phyloP scores from a whole-genome alignment of 345 rosid genomes.

The Eucalyptus fibrosa region DNA sequence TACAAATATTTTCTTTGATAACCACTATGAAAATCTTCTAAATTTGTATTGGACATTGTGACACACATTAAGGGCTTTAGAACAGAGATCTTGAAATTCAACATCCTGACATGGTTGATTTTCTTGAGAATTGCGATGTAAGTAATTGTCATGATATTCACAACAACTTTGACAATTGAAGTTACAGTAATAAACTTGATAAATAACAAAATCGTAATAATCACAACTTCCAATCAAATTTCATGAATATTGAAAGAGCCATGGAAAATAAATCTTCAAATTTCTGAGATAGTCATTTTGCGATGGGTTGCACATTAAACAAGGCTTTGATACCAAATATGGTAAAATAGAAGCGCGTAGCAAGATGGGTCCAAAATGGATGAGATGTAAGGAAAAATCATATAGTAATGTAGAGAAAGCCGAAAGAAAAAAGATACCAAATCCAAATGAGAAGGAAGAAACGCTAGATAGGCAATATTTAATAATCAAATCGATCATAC shows the following conservation, averaged over 20 bases:
- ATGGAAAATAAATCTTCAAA: too few relatives aligned
- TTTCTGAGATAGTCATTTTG: not conserved
- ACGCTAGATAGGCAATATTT: not conserved
- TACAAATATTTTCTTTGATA: too few relatives aligned
- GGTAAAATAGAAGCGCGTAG: not conserved
- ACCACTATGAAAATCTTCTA: too few relatives aligned
- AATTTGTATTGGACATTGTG: too few relatives aligned
- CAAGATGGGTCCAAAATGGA: not conserved
- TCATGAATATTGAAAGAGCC: not conserved
- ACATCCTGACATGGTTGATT: too few relatives aligned
- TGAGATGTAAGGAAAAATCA: not conserved
- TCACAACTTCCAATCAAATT: not conserved
- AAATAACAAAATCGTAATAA: not conserved
- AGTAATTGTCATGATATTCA: not conserved
- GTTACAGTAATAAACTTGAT: not conserved
- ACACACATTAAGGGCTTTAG: too few relatives aligned
- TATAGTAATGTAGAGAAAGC: not conserved
- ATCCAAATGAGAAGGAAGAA: not conserved
- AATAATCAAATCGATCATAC: not conserved
- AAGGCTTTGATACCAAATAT: not conserved
- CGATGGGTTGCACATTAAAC: not conserved
- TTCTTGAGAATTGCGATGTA: too few relatives aligned
- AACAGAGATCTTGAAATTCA: too few relatives aligned
- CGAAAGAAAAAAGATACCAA: not conserved
- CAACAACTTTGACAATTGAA: not conserved